Evolutionary conservation across 495 filamentous ascomycete genomes (phyloP), one percentile per base, ranked within the genome.

Genomic region (Friedmanniomyces endolithicus): DNA sequence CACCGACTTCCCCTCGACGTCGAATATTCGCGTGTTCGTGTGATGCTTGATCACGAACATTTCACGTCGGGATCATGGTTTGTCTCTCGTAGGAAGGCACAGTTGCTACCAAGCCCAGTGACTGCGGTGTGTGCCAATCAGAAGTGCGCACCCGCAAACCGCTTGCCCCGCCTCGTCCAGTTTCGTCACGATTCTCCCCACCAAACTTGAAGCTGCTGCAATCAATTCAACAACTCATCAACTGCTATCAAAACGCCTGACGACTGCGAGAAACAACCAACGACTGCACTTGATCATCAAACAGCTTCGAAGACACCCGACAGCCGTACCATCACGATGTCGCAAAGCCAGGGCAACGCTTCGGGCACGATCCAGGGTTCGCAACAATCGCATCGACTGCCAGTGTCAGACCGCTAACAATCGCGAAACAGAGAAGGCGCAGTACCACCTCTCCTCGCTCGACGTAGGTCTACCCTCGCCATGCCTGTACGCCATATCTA

Each of bases 381-480:
- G 19, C 17, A 47, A 27, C 44, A 23, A 22, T 47, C 44, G 23
- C 47, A 29, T 17, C 47, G 3, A 25, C 17, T 24, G n/a, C 37
- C 37, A 41, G 12, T 6, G 12, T 19, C 14, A 41, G 12, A 16
- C 17, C 6, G 51, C 37, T 46, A 33, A 58, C 50, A 49, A 50
- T 29, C 6, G 20, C 34, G n/a, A n/a, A n/a, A n/a, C 35, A 52
- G 49, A 52, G 49, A 37, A 27, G 31, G 55, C 56, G 29, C 56
- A 59, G 23, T 43, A 59, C 35, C 56, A 59, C 17, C 51, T 59
- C 31, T 43, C 35, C 44, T 34, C 53, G 23, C 51, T 59, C 20
- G 56, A 58, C 50, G 50, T 53, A 40, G 23, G 20, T 12, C n/a
- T 11, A 9, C 23, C 31, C 33, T 3, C 19, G 24, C 16, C 11